These are phyloP conservation scores for Debaryomyces nepalensis DNA, from an alignment of 1,139 yeast species.

Conservation along the genomic window DNA sequence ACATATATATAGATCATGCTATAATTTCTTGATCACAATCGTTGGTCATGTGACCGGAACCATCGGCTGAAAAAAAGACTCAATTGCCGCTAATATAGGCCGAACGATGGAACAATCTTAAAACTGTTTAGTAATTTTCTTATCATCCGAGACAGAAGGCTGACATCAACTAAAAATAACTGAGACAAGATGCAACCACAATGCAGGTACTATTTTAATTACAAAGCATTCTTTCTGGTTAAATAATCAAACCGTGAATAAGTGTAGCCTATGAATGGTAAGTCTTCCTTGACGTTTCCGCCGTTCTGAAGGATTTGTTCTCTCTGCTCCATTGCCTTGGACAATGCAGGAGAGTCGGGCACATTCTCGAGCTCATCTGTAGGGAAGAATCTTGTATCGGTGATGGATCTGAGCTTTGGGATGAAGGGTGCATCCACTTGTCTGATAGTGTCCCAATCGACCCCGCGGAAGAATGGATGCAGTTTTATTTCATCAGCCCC, in stretches of 20 bases:
- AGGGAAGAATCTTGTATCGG: slow-evolving; percentile 98
- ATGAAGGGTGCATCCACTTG: slow-evolving; percentile 95
- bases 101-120: too few species aligned
- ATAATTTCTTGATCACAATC: background rate
- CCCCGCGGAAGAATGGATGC: slow-evolving; percentile 95
- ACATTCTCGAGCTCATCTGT: slow-evolving; percentile 95
- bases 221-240: slow-evolving; percentile 83
- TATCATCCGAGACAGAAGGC: background rate
- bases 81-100: too few species aligned
- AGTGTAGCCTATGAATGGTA: slow-evolving; percentile 97
- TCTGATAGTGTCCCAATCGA: slow-evolving; percentile 93
- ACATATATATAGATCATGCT: slow-evolving; percentile 7
- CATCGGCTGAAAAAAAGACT: slow-evolving; percentile 16
- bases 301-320: slow-evolving; percentile 43
- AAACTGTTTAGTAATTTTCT: too few species aligned
- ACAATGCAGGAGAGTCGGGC: slow-evolving; percentile 89
- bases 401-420: slow-evolving; percentile 63
- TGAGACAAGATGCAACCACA: background rate
- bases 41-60: slow-evolving; percentile 24
- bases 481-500: slow-evolving; percentile 93
- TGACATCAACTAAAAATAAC: too few species aligned
- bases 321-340: slow-evolving; percentile 68
- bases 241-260: slow-evolving; percentile 92
- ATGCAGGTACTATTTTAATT: slow-evolving; percentile 17
- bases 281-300: slow-evolving; percentile 71